Percentiles rank a stretch among this genome's conserved stretches.
Conservation (phyloP, 2,329 filamentous ascomycete species). For the Beauveria asiatica region DNA sequence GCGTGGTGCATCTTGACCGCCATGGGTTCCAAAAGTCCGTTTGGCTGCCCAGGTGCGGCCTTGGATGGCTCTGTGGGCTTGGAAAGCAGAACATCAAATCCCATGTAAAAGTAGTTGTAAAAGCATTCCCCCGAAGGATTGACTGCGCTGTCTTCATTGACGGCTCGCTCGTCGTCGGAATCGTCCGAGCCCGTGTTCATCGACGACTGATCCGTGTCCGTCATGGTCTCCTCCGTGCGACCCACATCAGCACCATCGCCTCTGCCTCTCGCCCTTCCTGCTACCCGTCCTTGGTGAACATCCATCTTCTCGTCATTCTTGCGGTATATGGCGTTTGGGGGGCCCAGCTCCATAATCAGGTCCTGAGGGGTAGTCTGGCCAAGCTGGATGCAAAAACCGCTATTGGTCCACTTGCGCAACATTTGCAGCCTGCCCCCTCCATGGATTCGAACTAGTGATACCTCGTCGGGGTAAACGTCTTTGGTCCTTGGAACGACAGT, state of each 20-base stretch:
- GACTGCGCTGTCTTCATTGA: constrained; percentile 47
- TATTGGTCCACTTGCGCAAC: constrained; percentile 59
- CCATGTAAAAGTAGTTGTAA: constrained; percentile 95
- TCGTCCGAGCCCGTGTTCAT: constrained; percentile 64
- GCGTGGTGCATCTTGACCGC: constrained; percentile 35
- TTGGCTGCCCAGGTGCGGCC: constrained; percentile 41
- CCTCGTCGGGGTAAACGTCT: constrained; percentile 78
- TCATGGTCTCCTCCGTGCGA: constrained; percentile 44
- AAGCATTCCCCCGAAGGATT: constrained; percentile 68
- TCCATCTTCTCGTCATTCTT: constrained; percentile 85
- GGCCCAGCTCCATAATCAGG: constrained; percentile 79
- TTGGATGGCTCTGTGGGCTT: constrained; percentile 59
- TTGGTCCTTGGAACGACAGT: constrained; percentile 61
- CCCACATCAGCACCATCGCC: constrained; percentile 35
- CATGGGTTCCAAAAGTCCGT: constrained; percentile 17
- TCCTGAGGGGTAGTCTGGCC: constrained; percentile 90
- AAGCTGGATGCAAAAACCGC: constrained; percentile 62
- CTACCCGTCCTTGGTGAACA: constrained; percentile 61
- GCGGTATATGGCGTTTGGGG: constrained; percentile 87
- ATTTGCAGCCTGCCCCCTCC: constrained; percentile 74
- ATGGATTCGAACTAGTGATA: constrained; percentile 70
- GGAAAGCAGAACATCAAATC: constrained; percentile 89
- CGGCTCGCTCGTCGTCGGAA: constrained; percentile 46
- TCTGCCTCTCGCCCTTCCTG: constrained; percentile 41
- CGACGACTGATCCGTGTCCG: constrained; percentile 69